These are phyloP conservation scores for Bretschneidera sinensis DNA, from an alignment of 345 rosid genomes.

Conservation along the genomic window DNA sequence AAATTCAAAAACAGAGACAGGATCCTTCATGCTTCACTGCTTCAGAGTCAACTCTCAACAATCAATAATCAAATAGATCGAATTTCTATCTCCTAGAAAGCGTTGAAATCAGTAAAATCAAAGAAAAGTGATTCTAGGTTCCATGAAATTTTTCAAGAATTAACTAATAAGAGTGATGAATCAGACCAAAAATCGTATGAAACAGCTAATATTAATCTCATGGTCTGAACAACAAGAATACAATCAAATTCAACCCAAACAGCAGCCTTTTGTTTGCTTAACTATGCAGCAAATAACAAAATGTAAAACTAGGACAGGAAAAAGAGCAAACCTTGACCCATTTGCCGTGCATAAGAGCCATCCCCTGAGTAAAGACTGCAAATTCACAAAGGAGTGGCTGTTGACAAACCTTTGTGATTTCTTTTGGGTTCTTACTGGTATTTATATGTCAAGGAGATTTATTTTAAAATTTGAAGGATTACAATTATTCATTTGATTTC, in stretches of 20 bases:
- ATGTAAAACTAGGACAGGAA: neutral
- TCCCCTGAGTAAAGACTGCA: neutral
- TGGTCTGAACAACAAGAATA: too few relatives aligned
- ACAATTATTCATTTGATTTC: too few relatives aligned
- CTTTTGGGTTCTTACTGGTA: neutral
- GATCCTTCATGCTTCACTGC: too few relatives aligned
- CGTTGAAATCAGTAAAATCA: neutral
- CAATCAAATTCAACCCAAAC: too few relatives aligned
- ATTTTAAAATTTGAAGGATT: too few relatives aligned
- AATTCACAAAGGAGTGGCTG: neutral
- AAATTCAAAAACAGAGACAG: constrained; percentile 5
- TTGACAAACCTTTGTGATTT: neutral
- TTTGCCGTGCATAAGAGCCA: constrained; percentile 47
- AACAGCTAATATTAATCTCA: too few relatives aligned
- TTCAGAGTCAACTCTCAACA: too few relatives aligned
- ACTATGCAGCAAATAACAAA: neutral
- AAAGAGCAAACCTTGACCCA: constrained; percentile 58
- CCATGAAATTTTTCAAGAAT: neutral
- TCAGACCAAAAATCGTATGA: neutral
- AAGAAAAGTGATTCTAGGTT: neutral
- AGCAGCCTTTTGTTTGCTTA: neutral
- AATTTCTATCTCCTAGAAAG: too few relatives aligned
- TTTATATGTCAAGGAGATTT: neutral
- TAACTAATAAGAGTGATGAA: too few relatives aligned
- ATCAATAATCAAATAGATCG: too few relatives aligned